phyloP scores from a whole-genome alignment of 768 basidiomycete genomes.

The Serendipita sp. region DNA sequence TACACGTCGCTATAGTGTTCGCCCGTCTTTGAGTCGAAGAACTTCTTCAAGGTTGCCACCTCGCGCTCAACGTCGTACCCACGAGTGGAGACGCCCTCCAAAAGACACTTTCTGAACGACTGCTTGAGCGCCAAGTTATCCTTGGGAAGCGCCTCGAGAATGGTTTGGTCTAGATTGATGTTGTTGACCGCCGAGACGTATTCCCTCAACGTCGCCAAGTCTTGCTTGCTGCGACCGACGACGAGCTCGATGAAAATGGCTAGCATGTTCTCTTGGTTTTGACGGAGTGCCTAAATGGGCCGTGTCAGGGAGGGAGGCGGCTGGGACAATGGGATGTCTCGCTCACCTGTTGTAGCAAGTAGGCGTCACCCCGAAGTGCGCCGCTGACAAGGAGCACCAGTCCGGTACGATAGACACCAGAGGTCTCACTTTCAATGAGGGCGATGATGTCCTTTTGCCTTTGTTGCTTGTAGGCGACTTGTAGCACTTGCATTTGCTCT shows the following conservation, averaged over 20 bases:
- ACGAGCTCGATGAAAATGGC: not conserved
- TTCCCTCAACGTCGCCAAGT: not conserved
- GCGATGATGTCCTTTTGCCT: not conserved
- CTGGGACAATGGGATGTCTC: not conserved
- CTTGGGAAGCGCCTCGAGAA: not conserved
- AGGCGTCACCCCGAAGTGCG: not conserved
- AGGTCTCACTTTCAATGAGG: not conserved
- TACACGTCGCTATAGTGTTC: no score
- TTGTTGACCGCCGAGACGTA: not conserved
- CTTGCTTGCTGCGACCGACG: not conserved
- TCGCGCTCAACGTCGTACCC: no score
- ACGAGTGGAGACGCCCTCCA: no score
- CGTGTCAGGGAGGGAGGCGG: no score
- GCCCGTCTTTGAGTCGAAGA: no score
- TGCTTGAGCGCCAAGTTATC: no score
- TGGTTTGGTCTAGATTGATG: not conserved
- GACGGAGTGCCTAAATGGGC: no score
- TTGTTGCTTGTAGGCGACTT: not conserved
- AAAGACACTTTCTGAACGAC: no score
- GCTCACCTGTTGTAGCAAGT: not conserved
- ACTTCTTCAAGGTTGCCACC: no score
- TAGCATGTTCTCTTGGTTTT: no score
- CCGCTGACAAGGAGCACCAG: not conserved
- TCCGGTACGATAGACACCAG: not conserved
- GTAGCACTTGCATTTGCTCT: not conserved